Evolutionary conservation across 2,329 filamentous ascomycete genomes (phyloP).

Genomic region (Dryadomyces quercus-mongolicae): DNA sequence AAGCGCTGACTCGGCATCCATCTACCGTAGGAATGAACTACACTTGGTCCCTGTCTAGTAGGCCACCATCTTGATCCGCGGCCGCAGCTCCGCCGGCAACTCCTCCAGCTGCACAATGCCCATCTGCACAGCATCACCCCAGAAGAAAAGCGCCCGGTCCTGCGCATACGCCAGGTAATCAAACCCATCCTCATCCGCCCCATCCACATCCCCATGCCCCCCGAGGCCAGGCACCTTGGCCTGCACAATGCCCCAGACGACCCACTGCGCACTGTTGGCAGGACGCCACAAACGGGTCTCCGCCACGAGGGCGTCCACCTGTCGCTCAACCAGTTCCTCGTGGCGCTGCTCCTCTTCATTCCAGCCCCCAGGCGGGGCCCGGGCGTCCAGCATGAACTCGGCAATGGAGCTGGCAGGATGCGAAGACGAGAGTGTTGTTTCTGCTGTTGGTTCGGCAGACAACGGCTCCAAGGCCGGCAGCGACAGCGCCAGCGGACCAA

Average conservation of each 20-base stretch:
- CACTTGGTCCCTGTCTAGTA: slow-evolving; percentile 16
- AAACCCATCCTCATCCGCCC: slow-evolving; percentile 60
- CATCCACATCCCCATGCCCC: slow-evolving; percentile 22
- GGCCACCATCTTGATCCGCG: slow-evolving; percentile 57
- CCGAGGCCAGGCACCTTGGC: slow-evolving; percentile 60
- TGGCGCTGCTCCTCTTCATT: slow-evolving; percentile 49
- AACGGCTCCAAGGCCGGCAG: slow-evolving; percentile 21
- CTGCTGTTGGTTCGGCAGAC: slow-evolving; percentile 15
- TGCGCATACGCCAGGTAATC: slow-evolving; percentile 90
- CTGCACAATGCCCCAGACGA: slow-evolving; percentile 94
- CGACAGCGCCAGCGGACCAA: slow-evolving; percentile 7
- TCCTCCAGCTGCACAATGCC: slow-evolving; percentile 67
- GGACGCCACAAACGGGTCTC: slow-evolving; percentile 79
- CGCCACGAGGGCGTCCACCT: slow-evolving; percentile 58
- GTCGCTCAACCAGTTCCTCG: slow-evolving; percentile 52
- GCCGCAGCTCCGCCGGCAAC: slow-evolving; percentile 54
- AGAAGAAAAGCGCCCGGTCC: slow-evolving; percentile 84
- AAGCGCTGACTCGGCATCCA: not conserved
- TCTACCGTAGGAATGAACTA: not conserved
- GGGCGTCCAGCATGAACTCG: slow-evolving; percentile 76
- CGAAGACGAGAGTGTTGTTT: slow-evolving; percentile 17
- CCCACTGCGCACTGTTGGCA: slow-evolving; percentile 82
- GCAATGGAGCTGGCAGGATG: slow-evolving; percentile 40
- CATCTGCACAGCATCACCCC: slow-evolving; percentile 74
- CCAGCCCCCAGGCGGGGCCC: slow-evolving; percentile 41